Conservation (phyloP, 345 rosid species). For the Citrus medica region DNA sequence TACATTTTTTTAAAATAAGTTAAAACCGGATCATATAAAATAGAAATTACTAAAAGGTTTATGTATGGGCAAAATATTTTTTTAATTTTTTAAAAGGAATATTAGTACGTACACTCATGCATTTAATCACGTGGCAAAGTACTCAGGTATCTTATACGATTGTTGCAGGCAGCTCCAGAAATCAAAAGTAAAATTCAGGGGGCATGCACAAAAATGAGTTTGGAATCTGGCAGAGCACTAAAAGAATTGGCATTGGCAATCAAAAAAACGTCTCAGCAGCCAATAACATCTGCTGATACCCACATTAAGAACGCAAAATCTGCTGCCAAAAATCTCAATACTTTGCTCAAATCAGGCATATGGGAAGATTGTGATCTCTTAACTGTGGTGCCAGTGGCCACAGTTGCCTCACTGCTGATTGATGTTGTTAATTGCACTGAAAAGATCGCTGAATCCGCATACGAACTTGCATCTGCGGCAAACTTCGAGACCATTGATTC, state of each 20-base stretch:
- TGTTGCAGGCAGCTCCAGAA: conserved; percentile 43
- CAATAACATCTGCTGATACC: conserved; percentile 25
- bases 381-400: conserved; percentile 35
- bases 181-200: conserved; percentile 32
- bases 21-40: not conserved
- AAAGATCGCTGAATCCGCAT: conserved; percentile 45
- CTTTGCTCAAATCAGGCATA: conserved; percentile 37
- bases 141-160: not conserved
- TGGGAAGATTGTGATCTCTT: conserved; percentile 42
- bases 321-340: conserved; percentile 35
- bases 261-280: conserved; percentile 37
- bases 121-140: not conserved
- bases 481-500: conserved; percentile 33
- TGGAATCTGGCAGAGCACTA: conserved; percentile 49
- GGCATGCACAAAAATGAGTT: conserved; percentile 43
- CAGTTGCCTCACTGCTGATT: conserved; percentile 50
- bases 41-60: not conserved
- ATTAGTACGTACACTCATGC: not conserved
- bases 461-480: conserved; percentile 54
- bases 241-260: conserved; percentile 50
- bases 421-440: conserved; percentile 50
- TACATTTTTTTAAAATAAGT: not conserved
- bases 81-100: not conserved
- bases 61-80: not conserved
- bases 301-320: conserved; percentile 44